Conservation (phyloP, 345 rosid genomes). For the Tarenaya hassleriana region DNA sequence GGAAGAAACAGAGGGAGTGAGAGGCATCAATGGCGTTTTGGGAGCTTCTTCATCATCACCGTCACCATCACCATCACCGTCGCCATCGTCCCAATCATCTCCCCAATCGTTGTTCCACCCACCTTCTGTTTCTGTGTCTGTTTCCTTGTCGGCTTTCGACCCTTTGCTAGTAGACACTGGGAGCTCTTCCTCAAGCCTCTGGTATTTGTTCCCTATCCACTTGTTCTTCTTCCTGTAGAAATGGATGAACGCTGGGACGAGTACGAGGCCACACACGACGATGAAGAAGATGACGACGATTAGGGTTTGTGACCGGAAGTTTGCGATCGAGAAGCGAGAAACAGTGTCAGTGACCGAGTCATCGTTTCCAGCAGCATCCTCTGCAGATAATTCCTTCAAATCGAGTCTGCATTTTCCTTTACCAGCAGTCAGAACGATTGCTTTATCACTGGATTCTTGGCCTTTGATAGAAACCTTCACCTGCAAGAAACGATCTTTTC, state of each 20-base stretch:
- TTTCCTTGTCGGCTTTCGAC: slow-evolving; percentile 19
- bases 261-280: slow-evolving; percentile 34
- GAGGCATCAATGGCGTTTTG: slow-evolving; percentile 48
- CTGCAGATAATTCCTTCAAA: slow-evolving; percentile 39
- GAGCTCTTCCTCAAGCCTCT: slow-evolving; percentile 55
- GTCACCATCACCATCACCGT: slow-evolving; percentile 57
- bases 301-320: slow-evolving; percentile 31
- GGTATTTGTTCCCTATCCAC: slow-evolving; percentile 36
- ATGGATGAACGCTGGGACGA: slow-evolving; percentile 42
- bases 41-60: slow-evolving; percentile 57
- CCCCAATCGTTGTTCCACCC: slow-evolving; percentile 81
- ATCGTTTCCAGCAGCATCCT: slow-evolving; percentile 29
- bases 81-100: slow-evolving; percentile 58
- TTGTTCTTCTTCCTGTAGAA: slow-evolving; percentile 34
- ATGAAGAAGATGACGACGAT: slow-evolving; percentile 27
- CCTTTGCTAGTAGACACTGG: slow-evolving; percentile 37
- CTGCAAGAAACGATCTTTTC: slow-evolving; percentile 27
- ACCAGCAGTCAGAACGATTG: slow-evolving; percentile 38
- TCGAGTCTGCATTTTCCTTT: slow-evolving; percentile 58
- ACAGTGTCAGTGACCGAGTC: slow-evolving; percentile 22
- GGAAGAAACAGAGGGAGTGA: slow-evolving; percentile 61
- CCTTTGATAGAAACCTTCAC: slow-evolving; percentile 43
- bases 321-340: slow-evolving; percentile 25
- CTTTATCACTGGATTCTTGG: slow-evolving; percentile 30
- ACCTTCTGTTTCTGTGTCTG: slow-evolving; percentile 33